Percentiles rank a stretch among this genome's conserved stretches.
Evolutionary conservation across 495 filamentous ascomycete genomes (phyloP).

Genomic region (Xeromyces bisporus): DNA sequence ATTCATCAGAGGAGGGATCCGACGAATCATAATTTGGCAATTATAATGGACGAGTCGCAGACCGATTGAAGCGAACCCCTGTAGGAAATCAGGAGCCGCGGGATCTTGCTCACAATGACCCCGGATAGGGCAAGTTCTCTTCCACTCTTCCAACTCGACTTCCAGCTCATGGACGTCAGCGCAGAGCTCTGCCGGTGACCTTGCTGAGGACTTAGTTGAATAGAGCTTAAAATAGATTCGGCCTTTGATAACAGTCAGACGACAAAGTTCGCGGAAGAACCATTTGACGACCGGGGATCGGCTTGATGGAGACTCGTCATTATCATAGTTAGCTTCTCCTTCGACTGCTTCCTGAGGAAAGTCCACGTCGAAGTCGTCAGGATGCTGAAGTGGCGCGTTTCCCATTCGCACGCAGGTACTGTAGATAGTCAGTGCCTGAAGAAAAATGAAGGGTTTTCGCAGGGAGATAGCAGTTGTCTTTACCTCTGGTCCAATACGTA

Average conservation of each 20-base stretch:
- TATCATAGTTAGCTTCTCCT: too few relatives aligned
- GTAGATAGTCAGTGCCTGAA: too few relatives aligned
- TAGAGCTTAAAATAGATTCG: conserved; percentile 85
- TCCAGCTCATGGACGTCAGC: conserved; percentile 81
- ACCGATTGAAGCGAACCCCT: conserved; percentile 75
- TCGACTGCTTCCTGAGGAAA: conserved; percentile 63
- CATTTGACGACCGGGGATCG: conserved; percentile 51
- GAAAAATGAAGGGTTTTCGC: too few relatives aligned
- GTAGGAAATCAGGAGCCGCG: conserved; percentile 62
- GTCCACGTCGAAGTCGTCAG: conserved; percentile 92
- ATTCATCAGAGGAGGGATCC: conserved; percentile 83
- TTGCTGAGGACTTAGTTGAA: conserved; percentile 66
- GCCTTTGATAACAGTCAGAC: conserved; percentile 73
- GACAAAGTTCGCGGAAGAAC: conserved; percentile 76
- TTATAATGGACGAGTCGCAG: conserved; percentile 93
- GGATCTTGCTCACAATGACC: conserved; percentile 69
- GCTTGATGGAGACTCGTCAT: conserved; percentile 42
- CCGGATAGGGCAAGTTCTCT: conserved; percentile 56
- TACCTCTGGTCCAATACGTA: conserved; percentile 88
- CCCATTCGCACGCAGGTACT: conserved; percentile 75
- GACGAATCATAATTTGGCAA: conserved; percentile 86
- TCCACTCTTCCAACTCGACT: conserved; percentile 80
- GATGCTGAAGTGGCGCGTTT: conserved; percentile 75
- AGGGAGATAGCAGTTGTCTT: conserved; percentile 1
- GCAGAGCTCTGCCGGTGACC: conserved; percentile 68